phyloP scores from a whole-genome alignment of 495 filamentous ascomycete genomes.

The Aspergillus sparsus region DNA sequence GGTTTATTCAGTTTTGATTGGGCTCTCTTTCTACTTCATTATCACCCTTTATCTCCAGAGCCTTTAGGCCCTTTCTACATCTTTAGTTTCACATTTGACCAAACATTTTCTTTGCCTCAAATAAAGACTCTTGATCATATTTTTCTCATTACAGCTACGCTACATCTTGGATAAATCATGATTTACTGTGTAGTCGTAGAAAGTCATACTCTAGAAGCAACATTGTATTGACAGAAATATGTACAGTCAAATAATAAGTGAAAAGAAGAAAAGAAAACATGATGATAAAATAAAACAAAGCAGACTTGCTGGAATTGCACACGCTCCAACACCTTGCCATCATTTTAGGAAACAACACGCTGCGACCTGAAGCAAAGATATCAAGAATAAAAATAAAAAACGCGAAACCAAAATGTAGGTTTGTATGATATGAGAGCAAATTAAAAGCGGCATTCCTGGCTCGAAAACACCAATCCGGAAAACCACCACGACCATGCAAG shows the following conservation, averaged over 20 bases:
- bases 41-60: too few relatives aligned
- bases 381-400: slow-evolving; percentile 2
- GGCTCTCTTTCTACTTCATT: too few relatives aligned
- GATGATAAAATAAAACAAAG: slow-evolving; percentile 15
- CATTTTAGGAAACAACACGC: slow-evolving; percentile 24
- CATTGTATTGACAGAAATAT: slow-evolving; percentile 21
- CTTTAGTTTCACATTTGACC: too few relatives aligned
- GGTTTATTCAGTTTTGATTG: too few relatives aligned
- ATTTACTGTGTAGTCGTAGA: too few relatives aligned
- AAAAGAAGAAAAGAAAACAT: slow-evolving; percentile 6
- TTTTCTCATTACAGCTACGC: too few relatives aligned
- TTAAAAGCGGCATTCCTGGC: not conserved
- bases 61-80: too few relatives aligned
- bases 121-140: too few relatives aligned
- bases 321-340: slow-evolving; percentile 41
- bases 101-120: too few relatives aligned
- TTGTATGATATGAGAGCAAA: slow-evolving; percentile 1
- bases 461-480: slow-evolving; percentile 1
- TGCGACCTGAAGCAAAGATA: slow-evolving; percentile 19
- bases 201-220: slow-evolving; percentile 3
- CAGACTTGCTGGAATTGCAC: slow-evolving; percentile 24
- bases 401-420: not conserved
- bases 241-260: slow-evolving; percentile 7
- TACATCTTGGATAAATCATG: too few relatives aligned
- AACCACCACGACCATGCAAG: slow-evolving; percentile 13